A percentile compares a stretch with the other conserved stretches of the same genome.
Evolutionary conservation across 352 stramenopile genomes (phyloP).

Genomic region (Phytophthora cryptogea): DNA sequence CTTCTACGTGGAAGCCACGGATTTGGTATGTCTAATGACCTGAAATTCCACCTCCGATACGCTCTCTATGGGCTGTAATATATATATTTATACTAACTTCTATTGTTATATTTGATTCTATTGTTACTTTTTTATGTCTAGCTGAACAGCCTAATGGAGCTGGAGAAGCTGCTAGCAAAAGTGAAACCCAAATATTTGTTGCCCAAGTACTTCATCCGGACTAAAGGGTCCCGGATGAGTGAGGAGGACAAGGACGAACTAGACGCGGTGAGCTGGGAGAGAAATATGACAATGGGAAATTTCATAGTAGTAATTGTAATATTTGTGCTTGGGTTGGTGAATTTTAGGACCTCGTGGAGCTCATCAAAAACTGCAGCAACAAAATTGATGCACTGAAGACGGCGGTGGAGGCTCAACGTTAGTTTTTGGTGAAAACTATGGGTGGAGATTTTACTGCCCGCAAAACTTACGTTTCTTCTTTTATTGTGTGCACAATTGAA

Average conservation of each 20-base stretch:
- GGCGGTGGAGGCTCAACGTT: slow-evolving; percentile 33
- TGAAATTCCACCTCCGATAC: background rate
- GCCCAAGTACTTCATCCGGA: slow-evolving; percentile 64
- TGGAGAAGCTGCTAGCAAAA: slow-evolving; percentile 59
- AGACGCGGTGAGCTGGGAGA: slow-evolving; percentile 47
- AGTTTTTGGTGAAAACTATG: slow-evolving; percentile 7
- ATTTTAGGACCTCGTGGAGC: slow-evolving; percentile 69
- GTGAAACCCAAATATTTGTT: slow-evolving; percentile 59
- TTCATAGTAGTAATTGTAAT: background rate
- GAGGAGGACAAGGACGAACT: slow-evolving; percentile 81
- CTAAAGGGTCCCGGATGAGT: slow-evolving; percentile 64
- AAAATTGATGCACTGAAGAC: slow-evolving; percentile 65
- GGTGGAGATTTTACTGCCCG: background rate
- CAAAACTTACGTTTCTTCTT: background rate
- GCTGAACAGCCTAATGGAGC: slow-evolving; percentile 48
- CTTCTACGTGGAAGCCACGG: slow-evolving; percentile 34
- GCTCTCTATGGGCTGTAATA: background rate
- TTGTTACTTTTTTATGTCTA: slow-evolving; percentile 20
- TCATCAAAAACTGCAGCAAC: slow-evolving; percentile 69
- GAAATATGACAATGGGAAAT: background rate
- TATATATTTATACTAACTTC: slow-evolving; percentile 3
- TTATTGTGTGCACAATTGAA: slow-evolving; percentile 7
- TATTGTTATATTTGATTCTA: slow-evolving; percentile 2
- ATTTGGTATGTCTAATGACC: slow-evolving; percentile 32
- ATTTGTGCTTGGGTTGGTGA: background rate